Conservation (phyloP, 2,329 filamentous ascomycete genomes). For the Diplodia scrobiculata region DNA sequence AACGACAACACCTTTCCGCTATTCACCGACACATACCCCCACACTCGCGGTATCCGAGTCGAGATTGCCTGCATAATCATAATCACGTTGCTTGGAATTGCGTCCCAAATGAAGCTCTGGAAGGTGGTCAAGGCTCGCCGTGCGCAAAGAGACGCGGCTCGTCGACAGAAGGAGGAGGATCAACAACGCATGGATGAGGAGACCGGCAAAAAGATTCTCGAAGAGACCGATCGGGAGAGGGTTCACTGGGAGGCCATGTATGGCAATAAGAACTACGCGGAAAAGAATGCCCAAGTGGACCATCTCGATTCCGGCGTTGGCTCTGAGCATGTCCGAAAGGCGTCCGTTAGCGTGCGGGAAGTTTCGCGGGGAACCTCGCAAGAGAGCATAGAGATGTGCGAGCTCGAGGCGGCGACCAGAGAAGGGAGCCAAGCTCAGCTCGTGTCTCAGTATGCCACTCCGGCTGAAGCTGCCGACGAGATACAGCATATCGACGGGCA, state of each 20-base stretch:
- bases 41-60: constrained; percentile 82
- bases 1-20: constrained; percentile 80
- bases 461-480: constrained; percentile 39
- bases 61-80: constrained; percentile 79
- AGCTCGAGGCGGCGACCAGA: constrained; percentile 45
- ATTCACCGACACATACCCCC: constrained; percentile 73
- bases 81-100: constrained; percentile 70
- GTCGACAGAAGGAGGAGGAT: constrained; percentile 58
- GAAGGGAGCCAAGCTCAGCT: constrained; percentile 41
- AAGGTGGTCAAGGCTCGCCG: constrained; percentile 66
- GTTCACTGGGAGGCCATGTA: constrained; percentile 77
- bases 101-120: constrained; percentile 87
- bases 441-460: constrained; percentile 40
- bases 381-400: constrained; percentile 59
- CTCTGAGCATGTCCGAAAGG: constrained; percentile 40
- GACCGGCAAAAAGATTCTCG: constrained; percentile 67
- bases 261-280: constrained; percentile 57
- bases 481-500: constrained; percentile 41
- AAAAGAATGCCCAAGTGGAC: constrained; percentile 33
- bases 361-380: constrained; percentile 42
- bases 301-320: constrained; percentile 57
- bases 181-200: constrained; percentile 68
- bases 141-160: constrained; percentile 50
- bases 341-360: constrained; percentile 40
- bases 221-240: constrained; percentile 62